These are phyloP conservation scores for Senecio squalidus DNA, from an alignment of 140 eudicot genomes.

Conservation along the genomic window DNA sequence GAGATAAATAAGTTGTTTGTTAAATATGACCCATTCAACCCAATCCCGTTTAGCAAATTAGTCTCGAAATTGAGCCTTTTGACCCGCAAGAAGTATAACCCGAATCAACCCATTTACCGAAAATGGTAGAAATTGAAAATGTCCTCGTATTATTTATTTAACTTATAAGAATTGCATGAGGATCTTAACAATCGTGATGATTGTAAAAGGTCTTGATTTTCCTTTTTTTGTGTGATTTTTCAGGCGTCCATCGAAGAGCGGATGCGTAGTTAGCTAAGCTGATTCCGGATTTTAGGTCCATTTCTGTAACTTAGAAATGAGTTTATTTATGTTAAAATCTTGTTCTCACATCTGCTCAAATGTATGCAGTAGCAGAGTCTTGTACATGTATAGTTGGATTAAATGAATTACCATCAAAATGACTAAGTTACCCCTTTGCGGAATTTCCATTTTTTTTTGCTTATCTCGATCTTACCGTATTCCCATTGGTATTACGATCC, in stretches of 20 bases:
- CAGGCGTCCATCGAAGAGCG: slow-evolving; percentile 62
- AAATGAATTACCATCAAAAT: slow-evolving; percentile 30
- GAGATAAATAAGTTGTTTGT: too few species aligned
- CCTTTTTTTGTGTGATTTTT: slow-evolving; percentile 11
- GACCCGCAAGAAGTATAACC: too few species aligned
- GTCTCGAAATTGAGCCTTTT: too few species aligned
- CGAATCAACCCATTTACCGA: too few species aligned
- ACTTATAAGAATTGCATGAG: not conserved
- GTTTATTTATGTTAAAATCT: slow-evolving; percentile 31
- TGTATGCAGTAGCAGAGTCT: slow-evolving; percentile 37
- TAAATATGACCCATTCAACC: too few species aligned
- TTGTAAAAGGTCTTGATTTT: not conserved
- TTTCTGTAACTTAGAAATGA: slow-evolving; percentile 43
- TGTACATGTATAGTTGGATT: slow-evolving; percentile 70
- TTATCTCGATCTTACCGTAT: not conserved
- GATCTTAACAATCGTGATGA: too few species aligned
- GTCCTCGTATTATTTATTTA: too few species aligned
- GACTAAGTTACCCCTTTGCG: slow-evolving; percentile 21
- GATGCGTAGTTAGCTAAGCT: slow-evolving; percentile 40
- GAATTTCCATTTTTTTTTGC: slow-evolving; percentile 11
- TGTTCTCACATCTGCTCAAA: slow-evolving; percentile 33
- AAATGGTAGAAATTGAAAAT: too few species aligned
- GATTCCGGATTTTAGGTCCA: slow-evolving; percentile 28
- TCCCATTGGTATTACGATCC: slow-evolving; percentile 1
- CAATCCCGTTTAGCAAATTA: too few species aligned